Evolutionary conservation across 495 filamentous ascomycete genomes (phyloP).

Genomic region (Podospora comata): DNA sequence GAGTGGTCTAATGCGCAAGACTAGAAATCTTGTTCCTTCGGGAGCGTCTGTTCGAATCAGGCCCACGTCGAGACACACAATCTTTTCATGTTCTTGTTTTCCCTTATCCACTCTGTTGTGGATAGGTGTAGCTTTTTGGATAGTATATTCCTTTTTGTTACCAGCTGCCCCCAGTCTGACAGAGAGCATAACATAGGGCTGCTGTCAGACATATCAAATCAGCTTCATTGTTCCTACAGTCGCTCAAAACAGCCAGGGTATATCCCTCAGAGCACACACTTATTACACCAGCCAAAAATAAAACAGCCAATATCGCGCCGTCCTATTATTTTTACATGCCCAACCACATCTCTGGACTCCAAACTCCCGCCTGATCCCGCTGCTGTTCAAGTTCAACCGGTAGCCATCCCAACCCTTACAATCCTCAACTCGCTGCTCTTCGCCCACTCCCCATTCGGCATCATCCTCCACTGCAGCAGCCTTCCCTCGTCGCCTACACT

Average conservation of each 20-base stretch:
- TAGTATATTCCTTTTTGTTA: background rate
- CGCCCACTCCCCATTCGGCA: constrained; percentile 52
- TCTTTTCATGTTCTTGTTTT: constrained; percentile 1
- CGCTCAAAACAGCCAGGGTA: too few species aligned
- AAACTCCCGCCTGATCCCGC: background rate
- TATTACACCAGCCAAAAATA: too few species aligned
- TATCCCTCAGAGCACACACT: too few species aligned
- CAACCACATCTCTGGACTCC: background rate
- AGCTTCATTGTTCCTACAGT: too few species aligned
- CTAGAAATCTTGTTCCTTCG: constrained; percentile 29
- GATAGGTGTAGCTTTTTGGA: background rate
- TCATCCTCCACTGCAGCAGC: constrained; percentile 54
- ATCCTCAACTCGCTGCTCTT: constrained; percentile 54
- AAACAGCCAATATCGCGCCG: too few species aligned
- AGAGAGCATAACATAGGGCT: background rate
- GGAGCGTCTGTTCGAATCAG: constrained; percentile 29
- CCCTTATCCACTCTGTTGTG: background rate
- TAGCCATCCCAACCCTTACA: constrained; percentile 48
- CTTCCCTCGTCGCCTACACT: constrained; percentile 61
- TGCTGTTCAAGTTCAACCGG: constrained; percentile 24
- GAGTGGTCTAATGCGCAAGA: constrained; percentile 28
- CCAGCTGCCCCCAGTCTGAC: too few species aligned
- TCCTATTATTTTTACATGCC: too few species aligned
- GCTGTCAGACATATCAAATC: background rate
- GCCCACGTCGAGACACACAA: constrained; percentile 21